A percentile compares a stretch with the other conserved stretches of the same genome.
Conservation (phyloP, 768 basidiomycete species). For the Coprinopsis strossmayeri region DNA sequence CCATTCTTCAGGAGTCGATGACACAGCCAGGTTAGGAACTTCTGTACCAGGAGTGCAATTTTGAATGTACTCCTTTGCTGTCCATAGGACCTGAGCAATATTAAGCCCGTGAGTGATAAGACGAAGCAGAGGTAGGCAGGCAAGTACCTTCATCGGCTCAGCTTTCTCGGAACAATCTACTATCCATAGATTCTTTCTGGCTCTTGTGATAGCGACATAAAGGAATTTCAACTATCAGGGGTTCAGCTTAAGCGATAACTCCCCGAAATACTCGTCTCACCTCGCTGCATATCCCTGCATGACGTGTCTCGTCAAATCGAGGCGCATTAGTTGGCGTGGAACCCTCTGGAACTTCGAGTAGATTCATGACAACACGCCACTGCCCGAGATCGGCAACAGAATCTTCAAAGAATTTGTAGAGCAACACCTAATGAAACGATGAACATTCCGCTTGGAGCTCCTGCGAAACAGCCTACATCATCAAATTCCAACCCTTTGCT, state of each 20-base stretch:
- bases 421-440: slow-evolving; percentile 43
- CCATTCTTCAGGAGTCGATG: slow-evolving; percentile 41
- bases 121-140: too few relatives aligned
- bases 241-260: neutral
- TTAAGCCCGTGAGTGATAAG: too few relatives aligned
- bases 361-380: slow-evolving; percentile 56
- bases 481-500: slow-evolving; percentile 66
- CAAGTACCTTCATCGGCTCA: slow-evolving; percentile 50
- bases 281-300: slow-evolving; percentile 53
- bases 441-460: neutral
- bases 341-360: slow-evolving; percentile 17
- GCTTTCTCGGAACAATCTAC: slow-evolving; percentile 52
- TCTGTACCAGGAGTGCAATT: slow-evolving; percentile 41
- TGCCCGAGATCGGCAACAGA: slow-evolving; percentile 43
- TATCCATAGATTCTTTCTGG: slow-evolving; percentile 66
- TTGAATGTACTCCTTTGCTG: slow-evolving; percentile 35
- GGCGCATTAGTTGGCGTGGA: slow-evolving; percentile 26
- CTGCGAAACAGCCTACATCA: slow-evolving; percentile 33
- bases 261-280: slow-evolving; percentile 22
- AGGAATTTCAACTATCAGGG: slow-evolving; percentile 50
- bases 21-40: slow-evolving; percentile 46
- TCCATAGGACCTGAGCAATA: slow-evolving; percentile 44
- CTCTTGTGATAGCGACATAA: slow-evolving; percentile 68
- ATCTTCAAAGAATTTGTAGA: slow-evolving; percentile 73
- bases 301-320: slow-evolving; percentile 41